These are phyloP conservation scores for Trichomonas tenax DNA, from an alignment of 208 protist genomes.

Conservation along the genomic window DNA sequence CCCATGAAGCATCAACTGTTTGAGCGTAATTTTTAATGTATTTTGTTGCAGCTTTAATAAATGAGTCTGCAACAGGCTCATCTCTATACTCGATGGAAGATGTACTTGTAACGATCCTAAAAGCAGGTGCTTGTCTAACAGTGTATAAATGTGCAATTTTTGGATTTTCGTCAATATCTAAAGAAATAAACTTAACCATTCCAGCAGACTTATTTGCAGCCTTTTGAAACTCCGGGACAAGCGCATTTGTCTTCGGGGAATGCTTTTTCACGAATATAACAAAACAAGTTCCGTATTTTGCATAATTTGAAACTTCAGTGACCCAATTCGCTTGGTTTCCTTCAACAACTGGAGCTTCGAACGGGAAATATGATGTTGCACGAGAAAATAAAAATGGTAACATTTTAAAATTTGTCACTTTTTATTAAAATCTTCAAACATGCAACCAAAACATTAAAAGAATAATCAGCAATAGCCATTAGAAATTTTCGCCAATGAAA, in stretches of 20 bases:
- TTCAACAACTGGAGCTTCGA: background rate
- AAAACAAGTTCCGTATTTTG: background rate
- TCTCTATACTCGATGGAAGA: background rate
- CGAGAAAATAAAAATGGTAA: background rate
- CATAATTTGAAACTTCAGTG: background rate
- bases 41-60: background rate
- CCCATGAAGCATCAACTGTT: background rate
- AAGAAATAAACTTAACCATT: background rate
- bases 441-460: no score
- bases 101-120: background rate
- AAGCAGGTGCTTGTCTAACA: background rate
- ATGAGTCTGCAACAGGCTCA: background rate
- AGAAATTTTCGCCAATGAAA: no score
- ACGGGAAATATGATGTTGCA: background rate
- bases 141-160: background rate
- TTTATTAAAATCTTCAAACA: no score
- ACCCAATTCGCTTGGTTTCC: background rate
- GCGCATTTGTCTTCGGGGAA: background rate
- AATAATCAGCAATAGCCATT: no score
- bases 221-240: background rate
- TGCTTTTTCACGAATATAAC: background rate
- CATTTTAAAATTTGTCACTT: background rate
- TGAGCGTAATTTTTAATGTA: background rate
- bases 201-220: background rate
- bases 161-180: constrained; percentile 8